Conservation (phyloP, 139 green algal genomes). For the Spirogloea muscicola region DNA sequence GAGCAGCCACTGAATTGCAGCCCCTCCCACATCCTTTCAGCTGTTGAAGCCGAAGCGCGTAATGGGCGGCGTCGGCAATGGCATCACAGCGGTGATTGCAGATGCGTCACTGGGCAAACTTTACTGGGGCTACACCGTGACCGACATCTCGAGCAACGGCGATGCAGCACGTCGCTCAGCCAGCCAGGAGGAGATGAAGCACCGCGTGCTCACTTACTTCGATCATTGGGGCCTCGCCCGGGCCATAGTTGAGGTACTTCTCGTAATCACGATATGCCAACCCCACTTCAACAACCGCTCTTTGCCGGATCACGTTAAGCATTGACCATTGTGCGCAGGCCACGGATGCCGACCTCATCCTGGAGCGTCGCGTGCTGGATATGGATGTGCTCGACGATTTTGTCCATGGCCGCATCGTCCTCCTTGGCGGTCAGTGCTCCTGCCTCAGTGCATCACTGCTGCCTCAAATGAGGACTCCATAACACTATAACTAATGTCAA, state of each 20-base stretch:
- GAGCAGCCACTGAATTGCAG: too few species aligned
- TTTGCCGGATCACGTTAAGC: not conserved
- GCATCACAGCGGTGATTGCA: not conserved
- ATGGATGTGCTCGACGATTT: not conserved
- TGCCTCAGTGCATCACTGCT: too few species aligned
- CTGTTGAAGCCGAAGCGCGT: not conserved
- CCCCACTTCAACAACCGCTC: not conserved
- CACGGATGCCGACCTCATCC: not conserved
- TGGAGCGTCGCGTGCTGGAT: slow-evolving; percentile 8
- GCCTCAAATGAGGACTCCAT: too few species aligned
- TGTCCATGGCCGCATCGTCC: not conserved
- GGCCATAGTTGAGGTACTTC: not conserved
- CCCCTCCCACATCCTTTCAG: too few species aligned
- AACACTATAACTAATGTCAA: too few species aligned
- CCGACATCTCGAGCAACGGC: not conserved
- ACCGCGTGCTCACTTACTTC: not conserved
- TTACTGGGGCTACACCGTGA: not conserved
- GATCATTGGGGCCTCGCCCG: not conserved
- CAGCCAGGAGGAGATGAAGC: not conserved
- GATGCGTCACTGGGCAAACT: not conserved
- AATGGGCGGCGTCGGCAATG: not conserved
- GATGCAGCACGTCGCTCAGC: not conserved
- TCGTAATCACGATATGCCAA: not conserved
- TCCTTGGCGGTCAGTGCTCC: slow-evolving; percentile 9
- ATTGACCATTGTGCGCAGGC: not conserved